These are phyloP conservation scores for Zalaria sp. DNA, from an alignment of 2,329 filamentous ascomycete genomes.

Conservation along the genomic window DNA sequence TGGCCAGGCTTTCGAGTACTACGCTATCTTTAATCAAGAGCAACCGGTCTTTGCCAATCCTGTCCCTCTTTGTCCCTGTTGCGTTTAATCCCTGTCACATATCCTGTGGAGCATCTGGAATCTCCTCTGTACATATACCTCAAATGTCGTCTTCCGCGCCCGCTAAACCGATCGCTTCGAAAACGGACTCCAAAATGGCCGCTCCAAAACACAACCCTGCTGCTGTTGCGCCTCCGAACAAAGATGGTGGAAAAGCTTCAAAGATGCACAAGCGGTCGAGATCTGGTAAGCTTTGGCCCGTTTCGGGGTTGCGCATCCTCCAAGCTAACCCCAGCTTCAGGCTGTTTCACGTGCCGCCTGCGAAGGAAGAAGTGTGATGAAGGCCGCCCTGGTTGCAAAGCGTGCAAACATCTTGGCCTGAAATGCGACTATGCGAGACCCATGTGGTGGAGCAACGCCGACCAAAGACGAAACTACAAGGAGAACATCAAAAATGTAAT, in stretches of 20 bases:
- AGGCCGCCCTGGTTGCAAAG: constrained; percentile 47
- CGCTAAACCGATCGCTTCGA: constrained; percentile 20
- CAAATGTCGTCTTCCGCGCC: constrained; percentile 30
- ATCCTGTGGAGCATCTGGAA: constrained; percentile 8
- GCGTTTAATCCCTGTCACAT: constrained; percentile 10
- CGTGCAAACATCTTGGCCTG: constrained; percentile 60
- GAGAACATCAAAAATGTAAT: constrained; percentile 95
- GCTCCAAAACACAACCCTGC: constrained; percentile 31
- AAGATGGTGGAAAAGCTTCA: constrained; percentile 37
- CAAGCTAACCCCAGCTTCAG: constrained; percentile 29
- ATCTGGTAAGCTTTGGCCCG: constrained; percentile 57
- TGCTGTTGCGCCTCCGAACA: too few relatives aligned
- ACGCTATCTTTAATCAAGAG: constrained; percentile 27
- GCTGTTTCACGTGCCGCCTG: constrained; percentile 54
- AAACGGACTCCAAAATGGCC: constrained; percentile 33
- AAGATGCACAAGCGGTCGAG: constrained; percentile 91
- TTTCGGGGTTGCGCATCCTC: constrained; percentile 50
- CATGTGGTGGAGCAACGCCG: constrained; percentile 93
- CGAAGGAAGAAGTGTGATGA: constrained; percentile 60
- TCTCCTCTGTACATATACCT: constrained; percentile 26
- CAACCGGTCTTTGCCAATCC: constrained; percentile 15
- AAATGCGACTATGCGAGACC: constrained; percentile 93
- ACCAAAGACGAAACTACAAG: constrained; percentile 73
- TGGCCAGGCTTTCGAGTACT: constrained; percentile 28
- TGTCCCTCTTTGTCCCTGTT: constrained; percentile 14